phyloP scores from a whole-genome alignment of 345 rosid species.

The Odontarrhena argentea region DNA sequence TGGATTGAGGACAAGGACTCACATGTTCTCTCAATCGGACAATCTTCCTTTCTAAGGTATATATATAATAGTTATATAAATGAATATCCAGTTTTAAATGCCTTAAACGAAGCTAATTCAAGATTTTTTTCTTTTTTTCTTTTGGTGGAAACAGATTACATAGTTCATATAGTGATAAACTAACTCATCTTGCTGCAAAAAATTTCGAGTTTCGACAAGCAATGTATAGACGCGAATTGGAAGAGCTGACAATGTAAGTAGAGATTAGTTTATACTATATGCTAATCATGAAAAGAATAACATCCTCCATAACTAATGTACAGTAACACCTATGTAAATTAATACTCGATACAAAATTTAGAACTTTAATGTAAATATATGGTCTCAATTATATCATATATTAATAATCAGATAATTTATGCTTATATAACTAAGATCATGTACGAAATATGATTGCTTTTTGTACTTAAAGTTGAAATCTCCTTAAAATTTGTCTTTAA shows the following conservation, averaged over 20 bases:
- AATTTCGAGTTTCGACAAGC: constrained; percentile 52
- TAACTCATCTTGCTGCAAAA: constrained; percentile 48
- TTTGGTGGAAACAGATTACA: constrained; percentile 46
- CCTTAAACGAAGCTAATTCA: not conserved
- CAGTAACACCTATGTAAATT: too few relatives aligned
- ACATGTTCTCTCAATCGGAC: constrained; percentile 51
- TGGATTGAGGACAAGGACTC: constrained; percentile 59
- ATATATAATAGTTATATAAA: not conserved
- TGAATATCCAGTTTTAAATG: not conserved
- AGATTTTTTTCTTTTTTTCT: not conserved
- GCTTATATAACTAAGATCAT: too few relatives aligned
- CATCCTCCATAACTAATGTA: not conserved
- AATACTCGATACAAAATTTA: too few relatives aligned
- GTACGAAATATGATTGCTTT: too few relatives aligned
- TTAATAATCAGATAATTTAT: too few relatives aligned
- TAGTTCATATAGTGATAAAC: constrained; percentile 27
- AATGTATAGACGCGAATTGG: constrained; percentile 49
- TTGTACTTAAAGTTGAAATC: too few relatives aligned
- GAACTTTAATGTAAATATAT: too few relatives aligned
- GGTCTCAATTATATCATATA: too few relatives aligned
- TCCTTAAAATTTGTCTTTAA: too few relatives aligned
- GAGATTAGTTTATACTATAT: not conserved
- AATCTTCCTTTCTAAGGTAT: constrained; percentile 55
- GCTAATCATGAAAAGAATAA: not conserved
- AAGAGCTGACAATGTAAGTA: constrained; percentile 50